Evolutionary conservation across 208 protist genomes (phyloP).

Genomic region (Wallacemonas sp.): DNA sequence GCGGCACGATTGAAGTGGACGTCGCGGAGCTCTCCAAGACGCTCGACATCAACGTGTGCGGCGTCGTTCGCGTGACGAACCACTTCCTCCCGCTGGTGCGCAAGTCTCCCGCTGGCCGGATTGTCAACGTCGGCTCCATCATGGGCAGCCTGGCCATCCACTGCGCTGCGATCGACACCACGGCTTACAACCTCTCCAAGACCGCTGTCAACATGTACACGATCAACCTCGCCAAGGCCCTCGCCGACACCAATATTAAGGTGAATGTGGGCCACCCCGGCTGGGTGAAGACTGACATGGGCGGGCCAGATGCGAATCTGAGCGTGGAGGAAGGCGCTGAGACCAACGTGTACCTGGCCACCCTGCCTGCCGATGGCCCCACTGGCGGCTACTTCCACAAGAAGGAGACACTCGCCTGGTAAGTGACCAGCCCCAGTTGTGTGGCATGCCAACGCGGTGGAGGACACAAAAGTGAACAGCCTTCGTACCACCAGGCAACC

Average conservation of each 20-base stretch:
- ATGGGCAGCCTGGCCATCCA: slow-evolving; percentile 57
- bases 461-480: too few relatives aligned
- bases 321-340: slow-evolving; percentile 63
- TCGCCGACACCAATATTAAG: slow-evolving; percentile 60
- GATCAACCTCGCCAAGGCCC: slow-evolving; percentile 54
- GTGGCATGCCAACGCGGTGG: too few relatives aligned
- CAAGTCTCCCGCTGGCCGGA: slow-evolving; percentile 56
- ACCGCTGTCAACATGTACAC: slow-evolving; percentile 88
- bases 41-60: slow-evolving; percentile 73
- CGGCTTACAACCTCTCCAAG: slow-evolving; percentile 65
- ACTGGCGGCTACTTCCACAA: slow-evolving; percentile 82
- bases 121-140: slow-evolving; percentile 75
- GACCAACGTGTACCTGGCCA: slow-evolving; percentile 75
- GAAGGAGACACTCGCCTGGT: slow-evolving; percentile 70
- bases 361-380: slow-evolving; percentile 65
- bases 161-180: slow-evolving; percentile 23
- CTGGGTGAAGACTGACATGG: slow-evolving; percentile 80
- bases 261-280: slow-evolving; percentile 71
- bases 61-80: slow-evolving; percentile 60
- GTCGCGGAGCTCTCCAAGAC: slow-evolving; percentile 34
- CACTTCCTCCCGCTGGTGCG: slow-evolving; percentile 62
- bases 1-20: slow-evolving; percentile 31
- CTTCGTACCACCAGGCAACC: too few relatives aligned
- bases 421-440: background rate
- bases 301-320: slow-evolving; percentile 41